These are phyloP conservation scores for Backusella circina DNA, from an alignment of 192 early-diverging fungal species.

Conservation along the genomic window DNA sequence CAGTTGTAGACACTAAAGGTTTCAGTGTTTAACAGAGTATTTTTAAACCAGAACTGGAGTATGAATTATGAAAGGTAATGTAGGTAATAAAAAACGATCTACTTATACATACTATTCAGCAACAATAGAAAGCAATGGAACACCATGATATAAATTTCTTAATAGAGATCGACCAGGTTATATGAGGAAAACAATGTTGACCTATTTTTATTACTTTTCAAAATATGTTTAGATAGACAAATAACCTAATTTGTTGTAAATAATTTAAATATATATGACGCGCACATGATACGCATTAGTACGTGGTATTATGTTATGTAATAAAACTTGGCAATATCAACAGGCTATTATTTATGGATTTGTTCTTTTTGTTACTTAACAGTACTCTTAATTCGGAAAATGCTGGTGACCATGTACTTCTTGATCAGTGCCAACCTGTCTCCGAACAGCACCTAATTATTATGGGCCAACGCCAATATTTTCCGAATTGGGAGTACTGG, in stretches of 20 bases:
- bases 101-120: background rate
- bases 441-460: no score
- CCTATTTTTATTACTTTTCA: background rate
- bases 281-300: background rate
- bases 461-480: no score
- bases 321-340: background rate
- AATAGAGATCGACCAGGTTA: background rate
- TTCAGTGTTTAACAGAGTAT: background rate
- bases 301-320: background rate
- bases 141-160: background rate
- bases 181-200: background rate
- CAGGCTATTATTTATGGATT: background rate
- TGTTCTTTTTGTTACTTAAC: background rate
- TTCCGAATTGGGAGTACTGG: no score
- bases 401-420: no score
- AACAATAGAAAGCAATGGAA: background rate
- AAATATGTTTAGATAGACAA: background rate
- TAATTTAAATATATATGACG: background rate
- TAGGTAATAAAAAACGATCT: background rate
- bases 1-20: background rate
- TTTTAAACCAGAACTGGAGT: background rate
- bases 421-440: no score
- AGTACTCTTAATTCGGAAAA: no score
- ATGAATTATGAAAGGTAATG: background rate
- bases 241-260: background rate